Evolutionary conservation across 768 basidiomycete species (phyloP).

Genomic region (Rhodotorula diobovata): DNA sequence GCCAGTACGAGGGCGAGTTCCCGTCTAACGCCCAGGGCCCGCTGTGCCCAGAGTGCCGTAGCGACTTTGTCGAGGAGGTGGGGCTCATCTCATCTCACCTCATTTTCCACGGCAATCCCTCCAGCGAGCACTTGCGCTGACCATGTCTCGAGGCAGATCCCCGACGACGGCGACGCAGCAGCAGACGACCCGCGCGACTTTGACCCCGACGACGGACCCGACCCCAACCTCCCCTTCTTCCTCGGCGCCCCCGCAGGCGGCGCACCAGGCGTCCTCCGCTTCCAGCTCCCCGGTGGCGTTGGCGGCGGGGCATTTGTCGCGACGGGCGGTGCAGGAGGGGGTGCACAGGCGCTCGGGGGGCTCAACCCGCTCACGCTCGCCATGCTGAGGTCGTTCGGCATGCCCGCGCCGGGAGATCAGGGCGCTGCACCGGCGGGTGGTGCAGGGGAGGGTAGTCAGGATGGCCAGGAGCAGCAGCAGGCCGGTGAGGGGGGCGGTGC

Average conservation of each 20-base stretch:
- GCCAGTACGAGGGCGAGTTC: constrained; percentile 13
- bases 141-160: neutral
- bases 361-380: constrained; percentile 13
- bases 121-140: neutral
- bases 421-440: neutral
- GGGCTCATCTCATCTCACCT: neutral
- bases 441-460: neutral
- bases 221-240: neutral
- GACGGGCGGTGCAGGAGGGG: neutral
- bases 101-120: neutral
- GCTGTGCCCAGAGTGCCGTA: constrained; percentile 4
- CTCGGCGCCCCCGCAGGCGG: neutral
- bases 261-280: neutral
- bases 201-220: constrained; percentile 28
- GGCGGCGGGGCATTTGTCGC: neutral
- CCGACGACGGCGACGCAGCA: constrained; percentile 1
- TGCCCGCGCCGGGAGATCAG: neutral
- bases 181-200: constrained; percentile 35
- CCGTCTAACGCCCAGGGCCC: neutral
- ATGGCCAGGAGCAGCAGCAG: neutral
- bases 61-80: constrained; percentile 10
- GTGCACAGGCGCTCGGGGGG: neutral
- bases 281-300: neutral
- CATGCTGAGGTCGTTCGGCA: constrained; percentile 17
- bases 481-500: neutral